Evolutionary conservation across 1,139 yeast species (phyloP).

Genomic region (Diutina siamensis): DNA sequence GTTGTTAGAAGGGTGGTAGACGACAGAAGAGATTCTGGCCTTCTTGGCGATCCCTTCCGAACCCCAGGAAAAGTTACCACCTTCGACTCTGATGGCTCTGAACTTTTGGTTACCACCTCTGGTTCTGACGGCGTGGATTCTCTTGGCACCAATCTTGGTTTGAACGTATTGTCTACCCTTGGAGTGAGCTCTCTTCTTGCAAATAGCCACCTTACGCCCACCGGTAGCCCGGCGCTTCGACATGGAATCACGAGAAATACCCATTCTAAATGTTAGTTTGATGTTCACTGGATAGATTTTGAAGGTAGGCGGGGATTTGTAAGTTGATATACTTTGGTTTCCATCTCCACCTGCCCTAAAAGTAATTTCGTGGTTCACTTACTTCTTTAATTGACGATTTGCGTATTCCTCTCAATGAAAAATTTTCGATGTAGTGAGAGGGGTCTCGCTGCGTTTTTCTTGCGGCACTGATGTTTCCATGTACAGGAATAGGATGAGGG

Average conservation of each 20-base stretch:
- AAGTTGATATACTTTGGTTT: neutral
- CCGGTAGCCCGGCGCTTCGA: conserved; percentile 99
- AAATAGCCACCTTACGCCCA: conserved; percentile 99
- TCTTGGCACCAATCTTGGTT: conserved; percentile 98
- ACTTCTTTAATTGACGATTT: neutral
- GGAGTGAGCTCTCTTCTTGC: conserved; percentile 99
- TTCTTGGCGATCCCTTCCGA: conserved; percentile 97
- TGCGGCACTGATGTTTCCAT: neutral
- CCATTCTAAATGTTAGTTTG: conserved; percentile 38
- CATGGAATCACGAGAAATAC: conserved; percentile 99
- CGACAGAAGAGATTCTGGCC: conserved; percentile 97
- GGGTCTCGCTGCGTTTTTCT: neutral
- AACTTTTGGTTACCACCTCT: conserved; percentile 99
- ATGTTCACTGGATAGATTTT: neutral
- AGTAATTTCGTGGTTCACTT: neutral
- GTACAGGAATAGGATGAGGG: neutral
- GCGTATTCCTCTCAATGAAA: neutral
- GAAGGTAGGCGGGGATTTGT: neutral
- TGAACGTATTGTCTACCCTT: conserved; percentile 99
- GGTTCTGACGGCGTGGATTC: conserved; percentile 98
- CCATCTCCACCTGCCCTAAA: neutral
- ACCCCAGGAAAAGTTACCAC: conserved; percentile 99
- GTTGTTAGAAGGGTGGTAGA: conserved; percentile 99
- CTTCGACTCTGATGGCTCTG: conserved; percentile 99
- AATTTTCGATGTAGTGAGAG: neutral